Base-by-base conservation (phyloP, 495 filamentous ascomycete species). In the Hamigera avellanea region DNA sequence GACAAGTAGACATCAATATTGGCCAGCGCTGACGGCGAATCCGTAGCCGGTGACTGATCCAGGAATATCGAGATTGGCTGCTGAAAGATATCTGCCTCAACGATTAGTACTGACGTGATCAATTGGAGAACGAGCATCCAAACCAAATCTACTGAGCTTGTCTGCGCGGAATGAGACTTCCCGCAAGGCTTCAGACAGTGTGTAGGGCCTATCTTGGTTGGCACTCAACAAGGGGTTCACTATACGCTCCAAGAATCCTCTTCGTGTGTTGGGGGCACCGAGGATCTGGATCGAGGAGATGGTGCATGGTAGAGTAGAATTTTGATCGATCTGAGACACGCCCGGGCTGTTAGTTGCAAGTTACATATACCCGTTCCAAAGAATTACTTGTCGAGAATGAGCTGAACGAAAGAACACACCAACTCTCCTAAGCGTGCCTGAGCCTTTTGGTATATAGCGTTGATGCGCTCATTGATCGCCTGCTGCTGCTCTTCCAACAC, bases 101-200 rank as follows among this genome's bases (percentile, higher is more conserved):
- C 9, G 7, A 14, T 39, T 13, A 16, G 10, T 17, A 17, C 6
- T 16, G 19, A 6, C 26, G 6, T 2, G 6, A 18, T 26, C 4
- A 6, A 25, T 12, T 21, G 9, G 6, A 21, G 28, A n/a, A 1
- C 8, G 14, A 16, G 14, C 17, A 8, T 6, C 53, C 64, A 34
- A 71, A 93, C 86, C 87, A 53, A 94, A 85, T 42, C 73, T 70
- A 40, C 79, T 72, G 14, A 98, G 72, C 64, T 82, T 91, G 44
- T 78, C 69, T 23, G 79, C 75, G 15, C 73, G 75, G 35, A 50
- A 61, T 39, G 75, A 72, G 26, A 93, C 61, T 54, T 82, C 78
- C 41, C 70, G 61, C 38, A 95, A 56, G 29, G 84, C 79, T 48
- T 91, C 82, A 37, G 71, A 66, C 14, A 96, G 66, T 0, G 86